A percentile compares a stretch with the other conserved stretches of the same genome.
phyloP scores from a whole-genome alignment of 2,329 filamentous ascomycete genomes.

The Taxawa tesnikishii region DNA sequence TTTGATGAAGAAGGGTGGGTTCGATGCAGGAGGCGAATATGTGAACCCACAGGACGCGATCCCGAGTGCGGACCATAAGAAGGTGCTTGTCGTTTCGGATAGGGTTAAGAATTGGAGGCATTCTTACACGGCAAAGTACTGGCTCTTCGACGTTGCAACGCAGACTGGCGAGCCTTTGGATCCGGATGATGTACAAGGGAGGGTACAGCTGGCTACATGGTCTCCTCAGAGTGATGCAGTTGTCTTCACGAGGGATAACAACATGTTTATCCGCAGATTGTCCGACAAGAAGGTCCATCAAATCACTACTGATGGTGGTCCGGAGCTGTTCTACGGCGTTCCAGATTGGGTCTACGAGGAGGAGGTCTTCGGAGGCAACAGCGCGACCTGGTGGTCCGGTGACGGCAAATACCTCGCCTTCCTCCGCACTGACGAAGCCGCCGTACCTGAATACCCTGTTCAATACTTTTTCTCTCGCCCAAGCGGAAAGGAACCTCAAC shows the following conservation, averaged over 20 bases:
- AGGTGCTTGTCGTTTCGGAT: constrained; percentile 71
- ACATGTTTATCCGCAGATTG: constrained; percentile 68
- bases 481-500: constrained; percentile 54
- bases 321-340: constrained; percentile 85
- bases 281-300: constrained; percentile 48
- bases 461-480: constrained; percentile 87
- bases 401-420: constrained; percentile 87
- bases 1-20: constrained; percentile 58
- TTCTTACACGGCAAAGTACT: constrained; percentile 77
- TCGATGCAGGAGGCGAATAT: constrained; percentile 45
- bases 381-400: constrained; percentile 88
- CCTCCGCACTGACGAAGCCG: constrained; percentile 83
- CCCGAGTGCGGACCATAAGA: constrained; percentile 75
- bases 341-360: constrained; percentile 96
- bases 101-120: constrained; percentile 73
- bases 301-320: constrained; percentile 77
- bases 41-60: constrained; percentile 50
- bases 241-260: constrained; percentile 84
- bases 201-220: constrained; percentile 79
- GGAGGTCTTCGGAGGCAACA: constrained; percentile 68
- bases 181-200: constrained; percentile 48
- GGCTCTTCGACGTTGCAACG: constrained; percentile 77
- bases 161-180: constrained; percentile 70
- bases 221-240: constrained; percentile 77
- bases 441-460: constrained; percentile 81